A percentile compares a stretch with the other conserved stretches of the same genome.
Evolutionary conservation across 2,329 filamentous ascomycete genomes (phyloP).

Genomic region (Pseudonectria foliicola): DNA sequence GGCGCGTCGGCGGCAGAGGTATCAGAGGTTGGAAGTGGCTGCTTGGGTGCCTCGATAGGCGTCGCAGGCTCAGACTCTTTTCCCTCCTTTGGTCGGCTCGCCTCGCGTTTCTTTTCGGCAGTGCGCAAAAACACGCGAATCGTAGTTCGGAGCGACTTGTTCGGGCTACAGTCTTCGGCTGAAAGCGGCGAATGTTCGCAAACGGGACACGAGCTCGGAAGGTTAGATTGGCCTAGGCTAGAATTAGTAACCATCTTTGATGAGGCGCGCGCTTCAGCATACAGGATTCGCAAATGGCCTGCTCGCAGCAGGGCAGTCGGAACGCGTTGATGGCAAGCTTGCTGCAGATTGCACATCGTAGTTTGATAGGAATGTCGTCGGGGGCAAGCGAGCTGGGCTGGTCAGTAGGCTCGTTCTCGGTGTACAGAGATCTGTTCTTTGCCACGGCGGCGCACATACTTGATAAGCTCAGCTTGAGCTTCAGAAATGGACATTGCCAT

Average conservation of each 20-base stretch:
- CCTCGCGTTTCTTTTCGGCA: constrained; percentile 81
- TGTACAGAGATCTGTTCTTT: not conserved
- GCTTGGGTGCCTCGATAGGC: constrained; percentile 34
- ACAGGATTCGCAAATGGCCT: constrained; percentile 90
- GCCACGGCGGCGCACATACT: constrained; percentile 34
- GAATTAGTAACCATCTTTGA: not conserved
- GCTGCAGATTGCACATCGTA: constrained; percentile 90
- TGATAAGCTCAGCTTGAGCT: constrained; percentile 53
- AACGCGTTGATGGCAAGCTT: constrained; percentile 86
- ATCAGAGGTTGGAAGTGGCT: constrained; percentile 22
- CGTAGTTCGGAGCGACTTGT: constrained; percentile 87
- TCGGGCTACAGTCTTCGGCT: constrained; percentile 76
- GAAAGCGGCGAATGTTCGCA: constrained; percentile 90
- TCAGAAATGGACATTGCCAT: constrained; percentile 36
- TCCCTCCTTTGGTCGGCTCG: constrained; percentile 45
- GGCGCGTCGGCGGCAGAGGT: constrained; percentile 13
- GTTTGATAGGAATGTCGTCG: constrained; percentile 89
- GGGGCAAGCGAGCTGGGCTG: constrained; percentile 62
- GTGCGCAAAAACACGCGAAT: constrained; percentile 87
- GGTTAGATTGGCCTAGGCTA: constrained; percentile 60
- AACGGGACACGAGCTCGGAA: constrained; percentile 77
- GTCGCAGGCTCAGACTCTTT: constrained; percentile 34
- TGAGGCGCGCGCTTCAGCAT: constrained; percentile 5
- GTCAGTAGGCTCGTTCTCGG: constrained; percentile 2
- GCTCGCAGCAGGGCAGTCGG: constrained; percentile 89